Evolutionary conservation across 345 rosid species (phyloP).

Genomic region (Boechera stricta): DNA sequence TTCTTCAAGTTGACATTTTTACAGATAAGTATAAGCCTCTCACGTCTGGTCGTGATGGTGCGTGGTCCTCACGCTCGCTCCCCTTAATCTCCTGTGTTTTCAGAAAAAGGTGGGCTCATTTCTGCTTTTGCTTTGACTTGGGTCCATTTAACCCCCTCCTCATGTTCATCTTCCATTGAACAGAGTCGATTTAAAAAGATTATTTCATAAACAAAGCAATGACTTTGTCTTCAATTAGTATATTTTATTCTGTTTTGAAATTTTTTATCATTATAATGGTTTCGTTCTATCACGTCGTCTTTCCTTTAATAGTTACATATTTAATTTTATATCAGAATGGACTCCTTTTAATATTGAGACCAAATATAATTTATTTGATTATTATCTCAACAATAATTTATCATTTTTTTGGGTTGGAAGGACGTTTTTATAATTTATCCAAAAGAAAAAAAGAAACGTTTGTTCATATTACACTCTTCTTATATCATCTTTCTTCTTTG

Average conservation of each 20-base stretch:
- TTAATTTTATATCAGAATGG: not conserved
- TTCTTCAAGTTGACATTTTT: conserved; percentile 48
- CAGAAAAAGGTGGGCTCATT: conserved; percentile 17
- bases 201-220: conserved; percentile 18
- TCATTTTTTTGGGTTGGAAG: not conserved
- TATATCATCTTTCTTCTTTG: not conserved
- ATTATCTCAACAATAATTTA: not conserved
- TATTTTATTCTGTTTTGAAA: not conserved
- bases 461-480: not conserved
- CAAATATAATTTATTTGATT: not conserved
- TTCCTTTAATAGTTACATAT: not conserved
- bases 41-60: conserved; percentile 44
- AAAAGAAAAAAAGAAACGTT: too few relatives aligned
- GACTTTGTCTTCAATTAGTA: conserved; percentile 20
- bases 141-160: conserved; percentile 27
- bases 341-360: not conserved
- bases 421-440: not conserved
- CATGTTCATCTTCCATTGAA: conserved; percentile 9
- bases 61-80: conserved; percentile 12
- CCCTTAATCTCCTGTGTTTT: not conserved
- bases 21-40: conserved; percentile 33
- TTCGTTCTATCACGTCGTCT: not conserved
- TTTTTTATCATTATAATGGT: not conserved
- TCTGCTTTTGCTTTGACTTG: conserved; percentile 30
- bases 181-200: not conserved